These are phyloP conservation scores for Suhomyces prunicola DNA, from an alignment of 805 yeast species.

Conservation along the genomic window DNA sequence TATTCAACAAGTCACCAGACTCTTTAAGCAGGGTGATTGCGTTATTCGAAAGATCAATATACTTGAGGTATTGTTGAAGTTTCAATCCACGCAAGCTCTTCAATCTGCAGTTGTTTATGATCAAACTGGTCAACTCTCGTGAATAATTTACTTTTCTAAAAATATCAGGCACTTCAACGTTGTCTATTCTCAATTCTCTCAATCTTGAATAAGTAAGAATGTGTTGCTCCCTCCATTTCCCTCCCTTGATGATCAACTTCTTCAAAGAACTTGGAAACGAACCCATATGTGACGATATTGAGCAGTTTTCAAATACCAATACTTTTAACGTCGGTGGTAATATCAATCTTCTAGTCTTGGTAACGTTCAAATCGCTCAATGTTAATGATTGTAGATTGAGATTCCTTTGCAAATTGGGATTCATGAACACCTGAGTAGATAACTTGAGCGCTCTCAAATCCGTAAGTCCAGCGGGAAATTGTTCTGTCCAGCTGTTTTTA, in stretches of 20 bases:
- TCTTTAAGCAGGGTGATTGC: background rate
- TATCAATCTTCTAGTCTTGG: conserved; percentile 4
- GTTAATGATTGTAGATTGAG: conserved; percentile 6
- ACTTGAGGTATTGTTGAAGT: conserved; percentile 1
- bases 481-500: conserved; percentile 5
- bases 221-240: conserved; percentile 8
- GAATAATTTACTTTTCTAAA: conserved; percentile 3
- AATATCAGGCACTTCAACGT: conserved; percentile 6
- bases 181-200: conserved; percentile 7
- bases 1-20: background rate
- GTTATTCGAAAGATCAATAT: conserved; percentile 4
- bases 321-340: conserved; percentile 4
- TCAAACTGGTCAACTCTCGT: conserved; percentile 1
- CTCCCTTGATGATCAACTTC: conserved; percentile 6
- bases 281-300: conserved; percentile 8
- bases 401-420: conserved; percentile 7
- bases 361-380: conserved; percentile 5
- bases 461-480: conserved; percentile 4
- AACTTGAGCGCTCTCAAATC: conserved; percentile 7
- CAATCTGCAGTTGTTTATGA: conserved; percentile 2
- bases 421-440: conserved; percentile 3
- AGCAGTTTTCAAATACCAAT: conserved; percentile 8
- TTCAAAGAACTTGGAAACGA: conserved; percentile 6
- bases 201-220: conserved; percentile 5
- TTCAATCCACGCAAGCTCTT: conserved; percentile 3